Base-by-base conservation (phyloP, 176 grass and related monocot species). In the Cocos nucifera region DNA sequence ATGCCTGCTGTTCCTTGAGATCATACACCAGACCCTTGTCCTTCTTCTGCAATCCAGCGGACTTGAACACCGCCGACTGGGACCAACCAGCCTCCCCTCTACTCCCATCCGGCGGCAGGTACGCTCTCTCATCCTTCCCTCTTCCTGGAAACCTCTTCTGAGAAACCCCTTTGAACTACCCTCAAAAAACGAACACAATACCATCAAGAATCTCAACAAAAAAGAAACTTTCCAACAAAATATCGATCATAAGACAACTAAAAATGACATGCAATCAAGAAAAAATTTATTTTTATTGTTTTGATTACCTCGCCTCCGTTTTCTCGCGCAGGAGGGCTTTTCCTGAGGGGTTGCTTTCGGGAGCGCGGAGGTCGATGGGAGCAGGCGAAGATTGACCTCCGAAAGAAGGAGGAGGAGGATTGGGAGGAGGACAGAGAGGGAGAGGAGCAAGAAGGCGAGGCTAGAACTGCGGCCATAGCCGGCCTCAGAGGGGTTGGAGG, bases 1-100 rank as follows among this genome's bases (percentile, higher is more conserved):
- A 21, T 48, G 75, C 87, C 82, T 79, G 82, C n/a, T 66, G 17
- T 56, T 90, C 87, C 68, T 74, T 86, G 65, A 86, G 78, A 53
- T 90, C 82, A 44, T 56, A 63, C 15, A 79, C 59, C 19, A 79
- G 56, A 22, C 75, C 75, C 25, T 56, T 74, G 15, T 83, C 87
- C 16, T 62, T 85, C 56, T 76, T 77, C 53, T 74, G 53, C 35
- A 24, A 39, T n/a, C 53, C 62, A n/a, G 39, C 35, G 0, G 54
- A 65, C 61, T 29, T 58, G 22, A 74, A 52, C 4, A 73, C 61
- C 22, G 72, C 65, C 60, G 73, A 58, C 39, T 71, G 76, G 15
- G 79, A 80, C 28, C 79, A 67, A 0, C 78, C 82, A 5, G 56
- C 56, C 20, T 65, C 56, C 15, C 75, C 73, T 15, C 75, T 61